phyloP scores from a whole-genome alignment of 1,139 yeast genomes.

The Pichia cactophila region DNA sequence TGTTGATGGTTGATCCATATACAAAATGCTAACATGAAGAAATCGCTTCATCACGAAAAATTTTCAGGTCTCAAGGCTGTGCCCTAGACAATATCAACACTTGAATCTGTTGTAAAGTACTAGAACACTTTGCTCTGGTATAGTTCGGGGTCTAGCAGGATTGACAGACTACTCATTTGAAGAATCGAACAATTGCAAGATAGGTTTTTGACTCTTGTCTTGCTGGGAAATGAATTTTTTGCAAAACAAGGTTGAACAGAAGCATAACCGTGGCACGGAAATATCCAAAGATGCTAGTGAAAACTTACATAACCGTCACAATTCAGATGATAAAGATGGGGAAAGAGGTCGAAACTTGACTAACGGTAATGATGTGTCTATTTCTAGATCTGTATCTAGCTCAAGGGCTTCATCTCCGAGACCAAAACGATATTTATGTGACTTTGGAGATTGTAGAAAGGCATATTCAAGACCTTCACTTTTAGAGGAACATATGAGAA shows the following conservation, averaged over 20 bases:
- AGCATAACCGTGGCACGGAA: not conserved
- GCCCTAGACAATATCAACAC: not conserved
- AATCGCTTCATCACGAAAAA: not conserved
- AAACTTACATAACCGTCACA: too few relatives aligned
- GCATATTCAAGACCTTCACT: constrained; percentile 77
- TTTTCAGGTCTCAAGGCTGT: not conserved
- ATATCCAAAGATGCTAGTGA: not conserved
- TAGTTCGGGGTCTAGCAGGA: too few relatives aligned
- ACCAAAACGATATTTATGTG: constrained; percentile 53
- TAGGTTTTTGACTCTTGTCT: too few relatives aligned
- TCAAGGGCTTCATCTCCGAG: constrained; percentile 8
- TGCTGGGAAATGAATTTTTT: too few relatives aligned
- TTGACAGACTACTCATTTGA: too few relatives aligned
- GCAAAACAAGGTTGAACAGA: not conserved
- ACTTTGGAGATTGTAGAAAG: constrained; percentile 59
- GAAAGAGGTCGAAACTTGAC: not conserved
- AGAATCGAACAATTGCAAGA: too few relatives aligned
- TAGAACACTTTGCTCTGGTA: too few relatives aligned
- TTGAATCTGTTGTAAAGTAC: too few relatives aligned
- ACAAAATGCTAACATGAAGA: not conserved
- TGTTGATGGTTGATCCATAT: too few relatives aligned
- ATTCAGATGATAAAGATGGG: too few relatives aligned
- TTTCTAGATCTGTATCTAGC: not conserved
- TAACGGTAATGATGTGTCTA: not conserved
- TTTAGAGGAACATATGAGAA: constrained; percentile 69